Conservation (phyloP, 768 basidiomycete genomes). For the Boletus speciosus region DNA sequence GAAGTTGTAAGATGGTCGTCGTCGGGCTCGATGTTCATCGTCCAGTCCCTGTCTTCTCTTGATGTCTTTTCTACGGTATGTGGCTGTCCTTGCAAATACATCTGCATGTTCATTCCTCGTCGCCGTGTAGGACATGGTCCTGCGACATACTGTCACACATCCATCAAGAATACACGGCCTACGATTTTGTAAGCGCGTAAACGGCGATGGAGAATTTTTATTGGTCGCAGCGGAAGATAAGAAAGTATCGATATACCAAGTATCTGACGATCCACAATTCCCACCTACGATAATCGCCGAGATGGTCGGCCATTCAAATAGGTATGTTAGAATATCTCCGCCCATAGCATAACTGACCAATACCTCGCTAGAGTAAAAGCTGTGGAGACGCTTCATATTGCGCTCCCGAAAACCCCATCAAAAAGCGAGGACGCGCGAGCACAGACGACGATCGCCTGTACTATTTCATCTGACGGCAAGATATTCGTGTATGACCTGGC, state of each 20-base stretch:
- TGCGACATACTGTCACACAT: conserved; percentile 70
- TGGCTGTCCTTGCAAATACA: not conserved
- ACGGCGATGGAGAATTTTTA: conserved; percentile 61
- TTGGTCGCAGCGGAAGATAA: conserved; percentile 90
- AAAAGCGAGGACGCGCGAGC: conserved; percentile 17
- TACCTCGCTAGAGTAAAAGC: conserved; percentile 66
- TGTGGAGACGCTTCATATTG: conserved; percentile 61
- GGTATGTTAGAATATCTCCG: conserved; percentile 43
- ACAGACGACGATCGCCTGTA: conserved; percentile 63
- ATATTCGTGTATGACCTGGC: conserved; percentile 74
- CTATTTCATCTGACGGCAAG: conserved; percentile 88
- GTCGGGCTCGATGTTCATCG: conserved; percentile 72
- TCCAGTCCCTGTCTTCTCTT: conserved; percentile 71
- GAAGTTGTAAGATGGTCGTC: conserved; percentile 89
- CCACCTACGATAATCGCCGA: conserved; percentile 62
- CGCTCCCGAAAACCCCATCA: conserved; percentile 40
- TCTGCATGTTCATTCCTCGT: not conserved
- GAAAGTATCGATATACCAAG: conserved; percentile 73
- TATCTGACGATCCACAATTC: conserved; percentile 43
- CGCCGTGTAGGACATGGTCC: conserved; percentile 64
- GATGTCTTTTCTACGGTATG: conserved; percentile 80
- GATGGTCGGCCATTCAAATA: conserved; percentile 79
- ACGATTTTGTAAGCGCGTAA: conserved; percentile 63
- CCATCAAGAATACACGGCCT: conserved; percentile 83
- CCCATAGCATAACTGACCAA: not conserved